Percentiles rank a stretch among this genome's conserved stretches.
phyloP scores from a whole-genome alignment of 371 early-diverging fungal species.

The Circinella umbellata region DNA sequence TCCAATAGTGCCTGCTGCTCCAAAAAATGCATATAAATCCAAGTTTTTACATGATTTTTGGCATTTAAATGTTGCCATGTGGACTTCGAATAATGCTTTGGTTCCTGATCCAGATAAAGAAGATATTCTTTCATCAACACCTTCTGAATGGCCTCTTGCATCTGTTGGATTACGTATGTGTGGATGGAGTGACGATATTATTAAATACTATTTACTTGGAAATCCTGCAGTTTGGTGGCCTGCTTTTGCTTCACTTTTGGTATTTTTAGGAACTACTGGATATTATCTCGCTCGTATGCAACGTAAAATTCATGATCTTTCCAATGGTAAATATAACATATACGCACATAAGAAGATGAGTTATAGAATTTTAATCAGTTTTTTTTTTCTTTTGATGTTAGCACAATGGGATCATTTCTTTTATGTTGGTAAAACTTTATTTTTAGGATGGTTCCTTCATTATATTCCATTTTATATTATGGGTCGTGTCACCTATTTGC shows the following conservation, averaged over 20 bases:
- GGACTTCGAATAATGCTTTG: slow-evolving; percentile 97
- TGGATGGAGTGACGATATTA: slow-evolving; percentile 89
- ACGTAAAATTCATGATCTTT: slow-evolving; percentile 71
- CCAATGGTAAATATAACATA: slow-evolving; percentile 38
- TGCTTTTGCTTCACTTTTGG: slow-evolving; percentile 69
- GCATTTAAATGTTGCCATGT: slow-evolving; percentile 98
- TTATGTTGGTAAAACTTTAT: slow-evolving; percentile 72
- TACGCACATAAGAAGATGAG: background rate
- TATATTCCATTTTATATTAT: slow-evolving; percentile 98
- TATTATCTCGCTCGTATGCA: slow-evolving; percentile 73
- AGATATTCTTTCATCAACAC: slow-evolving; percentile 86
- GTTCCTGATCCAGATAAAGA: slow-evolving; percentile 97
- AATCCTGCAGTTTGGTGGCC: slow-evolving; percentile 98
- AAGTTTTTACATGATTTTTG: slow-evolving; percentile 88
- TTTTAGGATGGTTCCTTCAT: slow-evolving; percentile 95
- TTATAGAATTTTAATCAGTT: background rate
- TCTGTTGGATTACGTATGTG: slow-evolving; percentile 96
- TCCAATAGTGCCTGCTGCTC: slow-evolving; percentile 62
- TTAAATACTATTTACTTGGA: slow-evolving; percentile 96
- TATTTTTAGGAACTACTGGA: slow-evolving; percentile 45
- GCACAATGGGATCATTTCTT: slow-evolving; percentile 80
- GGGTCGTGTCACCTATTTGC: slow-evolving; percentile 97
- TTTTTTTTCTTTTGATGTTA: slow-evolving; percentile 11
- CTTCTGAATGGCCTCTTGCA: slow-evolving; percentile 96
- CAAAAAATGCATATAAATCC: slow-evolving; percentile 69